phyloP scores from a whole-genome alignment of 208 protist species.

The Porcisia hertigi region DNA sequence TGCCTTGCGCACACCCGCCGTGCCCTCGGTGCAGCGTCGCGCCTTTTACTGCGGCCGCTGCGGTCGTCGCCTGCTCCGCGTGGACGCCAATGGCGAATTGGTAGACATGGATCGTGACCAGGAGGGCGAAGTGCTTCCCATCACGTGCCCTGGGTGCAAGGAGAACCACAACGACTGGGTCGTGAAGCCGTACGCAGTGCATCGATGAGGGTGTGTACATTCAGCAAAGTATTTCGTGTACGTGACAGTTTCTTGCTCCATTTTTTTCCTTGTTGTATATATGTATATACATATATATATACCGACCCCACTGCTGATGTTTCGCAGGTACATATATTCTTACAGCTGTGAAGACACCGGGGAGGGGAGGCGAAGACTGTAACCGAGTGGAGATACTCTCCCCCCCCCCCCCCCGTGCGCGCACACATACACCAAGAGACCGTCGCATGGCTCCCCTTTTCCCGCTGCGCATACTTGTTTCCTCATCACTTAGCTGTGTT shows the following conservation, averaged over 20 bases:
- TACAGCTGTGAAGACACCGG: not conserved
- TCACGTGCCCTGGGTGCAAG: conserved; percentile 80
- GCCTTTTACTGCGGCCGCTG: conserved; percentile 82
- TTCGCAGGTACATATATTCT: not conserved
- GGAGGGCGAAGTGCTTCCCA: conserved; percentile 62
- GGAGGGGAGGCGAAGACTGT: not conserved
- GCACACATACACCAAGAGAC: no score
- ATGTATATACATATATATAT: not conserved
- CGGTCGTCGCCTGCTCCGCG: conserved; percentile 64
- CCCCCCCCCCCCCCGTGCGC: no score
- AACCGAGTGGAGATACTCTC: no score
- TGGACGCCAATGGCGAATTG: conserved; percentile 76
- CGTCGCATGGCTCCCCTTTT: not conserved
- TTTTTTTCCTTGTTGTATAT: not conserved
- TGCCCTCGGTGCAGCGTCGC: conserved; percentile 19
- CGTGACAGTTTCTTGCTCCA: no score
- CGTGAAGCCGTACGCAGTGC: conserved; percentile 48
- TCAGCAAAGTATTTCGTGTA: no score
- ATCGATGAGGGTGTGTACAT: not conserved
- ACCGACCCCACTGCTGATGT: not conserved
- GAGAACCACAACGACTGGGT: conserved; percentile 73
- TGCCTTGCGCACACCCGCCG: not conserved
- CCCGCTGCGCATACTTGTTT: no score
- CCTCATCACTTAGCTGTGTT: no score
- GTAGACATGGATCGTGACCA: conserved; percentile 76